A percentile compares a stretch with the other conserved stretches of the same genome.
Evolutionary conservation across 2,329 filamentous ascomycete species (phyloP).

Genomic region (Colletotrichum acutatum): DNA sequence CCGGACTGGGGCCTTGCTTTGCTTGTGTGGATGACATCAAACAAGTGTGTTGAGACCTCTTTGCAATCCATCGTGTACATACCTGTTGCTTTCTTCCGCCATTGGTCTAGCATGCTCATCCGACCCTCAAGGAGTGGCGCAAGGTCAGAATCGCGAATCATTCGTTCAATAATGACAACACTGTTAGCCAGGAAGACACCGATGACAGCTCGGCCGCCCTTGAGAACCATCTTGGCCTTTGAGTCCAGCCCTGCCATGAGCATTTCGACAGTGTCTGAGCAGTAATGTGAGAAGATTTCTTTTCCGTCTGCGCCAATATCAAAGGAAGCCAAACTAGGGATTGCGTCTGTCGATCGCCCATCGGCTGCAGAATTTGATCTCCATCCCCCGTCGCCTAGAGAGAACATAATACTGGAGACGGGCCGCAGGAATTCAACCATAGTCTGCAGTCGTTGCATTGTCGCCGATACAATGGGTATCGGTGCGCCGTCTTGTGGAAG

Average conservation of each 20-base stretch:
- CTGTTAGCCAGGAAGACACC: conserved; percentile 95
- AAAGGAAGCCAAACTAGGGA: conserved; percentile 80
- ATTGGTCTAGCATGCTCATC: conserved; percentile 77
- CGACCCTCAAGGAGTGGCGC: conserved; percentile 75
- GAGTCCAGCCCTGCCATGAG: conserved; percentile 80
- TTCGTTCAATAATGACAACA: conserved; percentile 84
- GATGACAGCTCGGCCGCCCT: conserved; percentile 78
- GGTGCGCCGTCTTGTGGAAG: conserved; percentile 84
- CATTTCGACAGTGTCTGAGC: conserved; percentile 86
- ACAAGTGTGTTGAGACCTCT: conserved; percentile 84
- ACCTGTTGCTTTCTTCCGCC: conserved; percentile 86
- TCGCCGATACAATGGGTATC: conserved; percentile 81
- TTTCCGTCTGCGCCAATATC: conserved; percentile 90
- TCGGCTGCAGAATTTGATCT: conserved; percentile 62
- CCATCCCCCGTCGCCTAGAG: conserved; percentile 94
- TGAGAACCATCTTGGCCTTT: conserved; percentile 78
- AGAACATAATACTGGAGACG: conserved; percentile 89
- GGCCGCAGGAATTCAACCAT: conserved; percentile 90
- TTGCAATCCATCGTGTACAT: conserved; percentile 90
- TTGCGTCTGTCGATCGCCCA: conserved; percentile 69
- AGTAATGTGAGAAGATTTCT: conserved; percentile 90
- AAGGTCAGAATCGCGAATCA: conserved; percentile 85
- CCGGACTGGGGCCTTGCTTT: conserved; percentile 79
- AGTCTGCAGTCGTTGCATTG: conserved; percentile 85
- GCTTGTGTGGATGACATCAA: conserved; percentile 93